These are phyloP conservation scores for Aspergillus viridinutans DNA, from an alignment of 2,329 filamentous ascomycete genomes.

Conservation along the genomic window DNA sequence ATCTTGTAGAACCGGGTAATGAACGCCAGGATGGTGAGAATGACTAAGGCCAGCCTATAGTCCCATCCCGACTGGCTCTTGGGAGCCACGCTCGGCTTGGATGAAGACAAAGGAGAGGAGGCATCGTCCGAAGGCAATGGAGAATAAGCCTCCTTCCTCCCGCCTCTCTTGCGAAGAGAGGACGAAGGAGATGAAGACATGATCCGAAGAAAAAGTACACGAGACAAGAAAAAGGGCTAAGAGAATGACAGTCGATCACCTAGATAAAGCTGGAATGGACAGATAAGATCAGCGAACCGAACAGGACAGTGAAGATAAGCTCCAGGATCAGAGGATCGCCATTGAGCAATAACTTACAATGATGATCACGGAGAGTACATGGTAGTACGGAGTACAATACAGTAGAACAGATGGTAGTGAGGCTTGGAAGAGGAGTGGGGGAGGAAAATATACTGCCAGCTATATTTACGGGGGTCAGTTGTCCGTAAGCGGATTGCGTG, in stretches of 20 bases:
- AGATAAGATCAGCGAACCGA: conserved; percentile 8
- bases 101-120: conserved; percentile 17
- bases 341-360: conserved; percentile 7
- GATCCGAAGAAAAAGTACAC: conserved; percentile 16
- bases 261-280: conserved; percentile 11
- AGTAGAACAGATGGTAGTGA: not conserved
- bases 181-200: conserved; percentile 34
- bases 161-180: conserved; percentile 41
- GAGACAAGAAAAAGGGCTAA: conserved; percentile 12
- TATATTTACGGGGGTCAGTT: not conserved
- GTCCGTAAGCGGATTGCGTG: conserved; percentile 16
- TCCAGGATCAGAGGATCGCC: not conserved
- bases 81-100: conserved; percentile 8
- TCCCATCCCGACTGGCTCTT: conserved; percentile 63
- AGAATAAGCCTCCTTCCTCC: conserved; percentile 32
- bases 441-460: not conserved
- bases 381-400: conserved; percentile 1
- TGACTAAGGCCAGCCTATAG: conserved; percentile 70
- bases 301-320: not conserved
- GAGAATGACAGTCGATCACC: conserved; percentile 27
- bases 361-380: conserved; percentile 16
- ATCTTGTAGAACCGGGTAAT: conserved; percentile 94
- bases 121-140: conserved; percentile 22
- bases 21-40: conserved; percentile 83
- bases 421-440: not conserved